These are phyloP conservation scores for Mortierella sp. DNA, from an alignment of 371 early-diverging fungal species.

Conservation along the genomic window DNA sequence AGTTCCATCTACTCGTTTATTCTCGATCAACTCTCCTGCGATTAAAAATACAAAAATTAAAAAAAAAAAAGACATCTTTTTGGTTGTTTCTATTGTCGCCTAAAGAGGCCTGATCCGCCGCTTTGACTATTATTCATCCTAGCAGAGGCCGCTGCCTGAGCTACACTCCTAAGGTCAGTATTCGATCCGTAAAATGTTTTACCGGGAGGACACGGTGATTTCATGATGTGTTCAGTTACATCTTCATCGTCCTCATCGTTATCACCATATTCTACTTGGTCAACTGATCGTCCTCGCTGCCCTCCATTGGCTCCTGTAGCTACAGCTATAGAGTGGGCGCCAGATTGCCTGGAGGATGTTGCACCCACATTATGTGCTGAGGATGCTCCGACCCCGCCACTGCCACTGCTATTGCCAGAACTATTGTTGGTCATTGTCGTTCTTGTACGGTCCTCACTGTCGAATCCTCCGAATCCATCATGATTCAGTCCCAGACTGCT, in stretches of 20 bases:
- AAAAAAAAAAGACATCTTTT: neutral
- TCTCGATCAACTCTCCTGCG: neutral
- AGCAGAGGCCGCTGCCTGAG: slow-evolving; percentile 20
- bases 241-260: slow-evolving; percentile 35
- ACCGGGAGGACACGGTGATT: slow-evolving; percentile 50
- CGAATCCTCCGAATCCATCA: slow-evolving; percentile 40
- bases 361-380: neutral
- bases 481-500: slow-evolving; percentile 52
- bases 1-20: neutral
- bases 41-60: slow-evolving; percentile 1
- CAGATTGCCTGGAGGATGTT: neutral
- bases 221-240: slow-evolving; percentile 17
- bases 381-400: neutral
- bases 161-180: slow-evolving; percentile 33
- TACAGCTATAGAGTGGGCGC: neutral
- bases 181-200: slow-evolving; percentile 24
- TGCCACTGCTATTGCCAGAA: slow-evolving; percentile 5
- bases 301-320: neutral
- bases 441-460: slow-evolving; percentile 36
- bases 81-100: neutral
- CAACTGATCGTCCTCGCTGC: neutral
- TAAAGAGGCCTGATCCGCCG: slow-evolving; percentile 5
- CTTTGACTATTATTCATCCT: neutral
- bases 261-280: slow-evolving; percentile 1
- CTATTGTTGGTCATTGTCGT: slow-evolving; percentile 14